Percentiles rank a stretch among this genome's conserved stretches.
These are phyloP conservation scores for Termitomyces sp. DNA, from an alignment of 768 basidiomycete species.

Conservation along the genomic window DNA sequence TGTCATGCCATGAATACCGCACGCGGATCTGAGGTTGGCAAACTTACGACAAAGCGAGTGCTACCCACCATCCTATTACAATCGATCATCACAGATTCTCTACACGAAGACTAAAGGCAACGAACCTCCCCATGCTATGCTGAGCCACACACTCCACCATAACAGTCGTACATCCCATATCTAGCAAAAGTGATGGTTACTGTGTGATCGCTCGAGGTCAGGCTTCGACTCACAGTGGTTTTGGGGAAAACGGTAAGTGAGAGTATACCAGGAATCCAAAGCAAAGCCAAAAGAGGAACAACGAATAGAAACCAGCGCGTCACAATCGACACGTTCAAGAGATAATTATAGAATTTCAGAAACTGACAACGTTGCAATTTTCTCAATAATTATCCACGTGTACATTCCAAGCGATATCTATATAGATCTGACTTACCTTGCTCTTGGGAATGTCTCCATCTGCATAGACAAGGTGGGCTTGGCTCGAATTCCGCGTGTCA, in stretches of 20 bases:
- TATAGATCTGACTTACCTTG: constrained; percentile 32
- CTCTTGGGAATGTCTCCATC: constrained; percentile 59
- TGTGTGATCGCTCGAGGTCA: constrained; percentile 1
- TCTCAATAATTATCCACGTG: not conserved
- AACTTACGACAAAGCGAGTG: constrained; percentile 59
- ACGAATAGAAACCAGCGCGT: constrained; percentile 81
- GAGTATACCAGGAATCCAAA: constrained; percentile 78
- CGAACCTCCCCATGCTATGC: constrained; percentile 71
- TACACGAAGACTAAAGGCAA: constrained; percentile 11
- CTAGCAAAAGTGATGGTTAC: constrained; percentile 19
- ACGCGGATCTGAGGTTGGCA: not conserved
- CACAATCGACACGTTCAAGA: constrained; percentile 70
- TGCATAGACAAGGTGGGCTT: constrained; percentile 49
- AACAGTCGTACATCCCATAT: constrained; percentile 57
- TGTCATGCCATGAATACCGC: constrained; percentile 5
- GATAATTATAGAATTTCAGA: constrained; percentile 62
- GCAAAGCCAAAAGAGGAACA: constrained; percentile 57
- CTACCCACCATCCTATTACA: constrained; percentile 68
- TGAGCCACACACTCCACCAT: constrained; percentile 87
- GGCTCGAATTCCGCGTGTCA: constrained; percentile 46
- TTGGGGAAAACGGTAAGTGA: constrained; percentile 44
- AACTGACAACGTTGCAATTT: constrained; percentile 32
- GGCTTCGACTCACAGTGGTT: constrained; percentile 35
- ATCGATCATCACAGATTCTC: not conserved
- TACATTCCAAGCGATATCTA: not conserved